Evolutionary conservation across 495 filamentous ascomycete species (phyloP), one percentile per base, ranked within the genome.

Genomic region (Penicillium cosmopolitanum): DNA sequence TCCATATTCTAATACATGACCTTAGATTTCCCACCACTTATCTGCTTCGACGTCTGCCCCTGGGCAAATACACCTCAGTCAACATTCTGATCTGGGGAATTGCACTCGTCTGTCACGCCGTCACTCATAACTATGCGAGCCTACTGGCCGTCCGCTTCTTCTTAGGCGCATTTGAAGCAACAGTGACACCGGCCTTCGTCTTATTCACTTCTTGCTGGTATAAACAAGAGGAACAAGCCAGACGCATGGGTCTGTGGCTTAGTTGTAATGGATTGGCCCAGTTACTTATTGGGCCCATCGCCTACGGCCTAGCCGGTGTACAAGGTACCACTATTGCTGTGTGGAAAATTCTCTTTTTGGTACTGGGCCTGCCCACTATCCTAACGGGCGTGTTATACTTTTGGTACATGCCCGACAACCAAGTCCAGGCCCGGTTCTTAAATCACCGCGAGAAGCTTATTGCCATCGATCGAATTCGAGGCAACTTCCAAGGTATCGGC

Each of bases 91-190:
- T 80, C 46, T 86, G 82, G 83, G 81, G 70, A 53, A 77, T 87
- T 28, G 80, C 82, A 7, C 84, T 82, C 42, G 71, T 77, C 6
- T 76, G 75, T 42, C 81, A 78, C 40, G 82, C 84, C 1, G 73
- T 73, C 6, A 76, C 78, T 46, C 66, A 74, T 50, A 72, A 69
- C 61, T 85, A 82, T 63, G 44, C 42, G 8, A 58, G 53, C 15
- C 58, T 78, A 19, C 53, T 76, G 0, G 63, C 52, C 52, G 68
- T 78, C 8, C 75, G 85, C 9, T 82, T 85, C 65, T 83, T 88
- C 55, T 65, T 85, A 1, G 85, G 85, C 34, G 67, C 85, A 38
- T 86, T 86, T 54, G 86, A 86, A 75, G 80, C 84, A 33, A 77
- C 80, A 40, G 80, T 85, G 53, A 76, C 73, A 6, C 84, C 84